A percentile compares a stretch with the other conserved stretches of the same genome.
Evolutionary conservation across 2,329 filamentous ascomycete species (phyloP).

Genomic region (Fusarium denticulatum): DNA sequence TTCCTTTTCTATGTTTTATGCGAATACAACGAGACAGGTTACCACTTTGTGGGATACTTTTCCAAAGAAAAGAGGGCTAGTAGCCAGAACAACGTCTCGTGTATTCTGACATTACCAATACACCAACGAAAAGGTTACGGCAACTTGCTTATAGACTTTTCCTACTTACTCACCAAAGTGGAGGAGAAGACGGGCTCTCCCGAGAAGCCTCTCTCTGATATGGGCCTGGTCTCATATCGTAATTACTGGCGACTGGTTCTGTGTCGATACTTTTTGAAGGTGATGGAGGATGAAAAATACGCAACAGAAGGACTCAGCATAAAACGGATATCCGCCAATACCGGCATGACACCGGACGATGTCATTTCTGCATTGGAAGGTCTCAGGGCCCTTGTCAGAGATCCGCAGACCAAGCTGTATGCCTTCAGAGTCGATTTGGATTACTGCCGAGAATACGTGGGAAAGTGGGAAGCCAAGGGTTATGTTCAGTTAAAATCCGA

Average conservation of each 20-base stretch:
- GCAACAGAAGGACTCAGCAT: conserved; percentile 65
- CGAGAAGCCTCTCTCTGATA: conserved; percentile 96
- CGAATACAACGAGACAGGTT: conserved; percentile 89
- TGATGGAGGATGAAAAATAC: conserved; percentile 44
- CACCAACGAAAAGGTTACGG: conserved; percentile 98
- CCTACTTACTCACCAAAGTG: conserved; percentile 91
- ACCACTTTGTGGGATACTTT: conserved; percentile 99
- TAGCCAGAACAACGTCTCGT: conserved; percentile 97
- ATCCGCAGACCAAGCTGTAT: conserved; percentile 88
- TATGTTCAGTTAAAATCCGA: conserved; percentile 86
- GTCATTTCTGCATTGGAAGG: conserved; percentile 94
- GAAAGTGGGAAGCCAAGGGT: conserved; percentile 87
- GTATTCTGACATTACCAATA: conserved; percentile 94
- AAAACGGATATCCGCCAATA: conserved; percentile 81
- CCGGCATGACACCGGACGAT: conserved; percentile 95
- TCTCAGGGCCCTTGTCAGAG: conserved; percentile 86
- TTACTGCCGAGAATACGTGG: conserved; percentile 88
- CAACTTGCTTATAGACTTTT: conserved; percentile 97
- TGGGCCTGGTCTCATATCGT: conserved; percentile 96
- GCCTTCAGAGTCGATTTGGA: conserved; percentile 86
- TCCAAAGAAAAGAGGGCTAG: conserved; percentile 97
- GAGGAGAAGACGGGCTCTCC: conserved; percentile 95
- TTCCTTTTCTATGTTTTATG: conserved; percentile 98
- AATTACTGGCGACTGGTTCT: conserved; percentile 96
- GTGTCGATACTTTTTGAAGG: conserved; percentile 80